Evolutionary conservation across 768 basidiomycete genomes (phyloP).

Genomic region (Tylopilus cervinicoccineus): DNA sequence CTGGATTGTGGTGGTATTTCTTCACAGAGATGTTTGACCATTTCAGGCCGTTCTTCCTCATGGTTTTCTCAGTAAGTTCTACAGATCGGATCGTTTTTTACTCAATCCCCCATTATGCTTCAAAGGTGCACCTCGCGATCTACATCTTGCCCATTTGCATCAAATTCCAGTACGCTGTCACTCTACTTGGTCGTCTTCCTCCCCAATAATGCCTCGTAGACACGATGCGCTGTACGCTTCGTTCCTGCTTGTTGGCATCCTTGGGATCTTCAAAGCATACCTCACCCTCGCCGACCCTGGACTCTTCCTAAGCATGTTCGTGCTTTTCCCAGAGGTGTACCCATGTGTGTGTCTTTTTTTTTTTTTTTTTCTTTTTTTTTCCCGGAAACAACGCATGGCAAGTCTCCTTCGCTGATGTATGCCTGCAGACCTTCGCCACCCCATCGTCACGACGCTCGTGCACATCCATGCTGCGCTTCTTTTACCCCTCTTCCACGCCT

Average conservation of each 20-base stretch:
- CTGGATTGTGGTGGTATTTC: conserved; percentile 98
- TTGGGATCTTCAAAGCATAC: conserved; percentile 88
- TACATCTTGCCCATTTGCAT: conserved; percentile 84
- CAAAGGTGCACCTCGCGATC: conserved; percentile 75
- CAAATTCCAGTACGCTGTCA: conserved; percentile 68
- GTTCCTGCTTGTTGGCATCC: conserved; percentile 70
- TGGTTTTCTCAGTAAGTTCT: conserved; percentile 79
- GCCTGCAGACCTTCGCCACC: conserved; percentile 70
- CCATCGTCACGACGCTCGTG: conserved; percentile 77
- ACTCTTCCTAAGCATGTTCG: conserved; percentile 76
- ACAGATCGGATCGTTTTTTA: not conserved
- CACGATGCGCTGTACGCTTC: conserved; percentile 82
- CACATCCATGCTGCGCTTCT: conserved; percentile 83
- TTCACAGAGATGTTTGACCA: conserved; percentile 99
- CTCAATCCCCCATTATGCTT: not conserved
- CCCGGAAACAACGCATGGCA: not conserved
- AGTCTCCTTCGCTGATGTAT: not conserved
- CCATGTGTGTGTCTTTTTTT: conserved; percentile 60
- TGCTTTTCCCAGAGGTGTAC: conserved; percentile 80
- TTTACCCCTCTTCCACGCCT: conserved; percentile 84
- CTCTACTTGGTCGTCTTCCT: not conserved
- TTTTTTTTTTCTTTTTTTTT: conserved; percentile 14
- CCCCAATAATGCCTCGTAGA: conserved; percentile 34
- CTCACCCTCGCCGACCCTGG: conserved; percentile 88
- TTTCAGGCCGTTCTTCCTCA: conserved; percentile 92